Evolutionary conservation across 192 early-diverging fungal genomes (phyloP), one percentile per base, ranked within the genome.

Genomic region (Geranomyces michiganensis): DNA sequence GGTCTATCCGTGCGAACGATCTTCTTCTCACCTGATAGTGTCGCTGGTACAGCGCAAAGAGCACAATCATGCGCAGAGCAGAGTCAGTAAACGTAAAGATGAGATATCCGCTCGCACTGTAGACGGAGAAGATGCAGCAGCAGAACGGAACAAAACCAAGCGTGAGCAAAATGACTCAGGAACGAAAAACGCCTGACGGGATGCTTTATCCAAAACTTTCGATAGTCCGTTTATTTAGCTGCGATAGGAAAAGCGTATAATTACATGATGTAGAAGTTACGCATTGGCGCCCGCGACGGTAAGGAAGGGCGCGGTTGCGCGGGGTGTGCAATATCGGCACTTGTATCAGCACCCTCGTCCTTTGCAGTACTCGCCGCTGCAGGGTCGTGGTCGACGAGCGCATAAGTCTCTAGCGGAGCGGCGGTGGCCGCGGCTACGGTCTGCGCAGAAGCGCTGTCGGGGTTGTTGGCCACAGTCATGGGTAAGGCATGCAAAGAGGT

Each of bases 71-170:
- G 56, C 82, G 62, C 45, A 83, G 44, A 0, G 75, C 82, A 19
- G 82, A 68, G 68, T 83, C 82, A 14, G 77, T 74, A 15, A 83
- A 26, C n/a, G 82, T 79, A 33, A 82, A 83, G 5, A 79, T 44
- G 13, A 83, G 29, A 64, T 82, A 83, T 46, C 70, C 77, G 56
- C 56, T 22, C 0, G 78, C 75, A 31, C 73, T 80, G 59, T 56
- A 27, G 24, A 47, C n/a, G 26, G 8, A 27, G 14, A 41, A 0
- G n/a, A 32, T n/a, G n/a, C n/a, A n/a, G n/a, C 15, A 60, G 68
- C 45, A 7, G 19, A 61, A 29, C 3, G 33, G 26, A 32, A 26
- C 17, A 26, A 10, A 10, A 19, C 10, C 10, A 27, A 58, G 27
- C 24, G 13, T 58, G 56, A 15, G 10, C 10, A 24, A 12, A 27